These are phyloP conservation scores for Pugionium dolabratum DNA, from an alignment of 345 rosid species.

Conservation along the genomic window DNA sequence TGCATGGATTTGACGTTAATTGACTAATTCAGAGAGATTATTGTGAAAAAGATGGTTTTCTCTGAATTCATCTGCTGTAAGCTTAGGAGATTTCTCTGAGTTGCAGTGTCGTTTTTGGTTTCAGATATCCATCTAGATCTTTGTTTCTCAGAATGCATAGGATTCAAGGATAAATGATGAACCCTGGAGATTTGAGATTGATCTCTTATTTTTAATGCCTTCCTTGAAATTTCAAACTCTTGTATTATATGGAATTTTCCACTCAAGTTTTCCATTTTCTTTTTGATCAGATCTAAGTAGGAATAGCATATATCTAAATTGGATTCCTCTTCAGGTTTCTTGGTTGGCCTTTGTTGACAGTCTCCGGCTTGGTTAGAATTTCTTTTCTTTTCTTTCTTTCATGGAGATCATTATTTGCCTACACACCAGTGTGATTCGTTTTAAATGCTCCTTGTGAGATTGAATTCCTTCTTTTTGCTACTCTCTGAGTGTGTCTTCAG, in stretches of 20 bases:
- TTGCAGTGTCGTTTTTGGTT: background rate
- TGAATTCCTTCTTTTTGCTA: background rate
- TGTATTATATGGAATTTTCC: background rate
- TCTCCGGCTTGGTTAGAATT: background rate
- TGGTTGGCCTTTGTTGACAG: background rate
- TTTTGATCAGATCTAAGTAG: slow-evolving; percentile 23
- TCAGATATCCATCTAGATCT: slow-evolving; percentile 18
- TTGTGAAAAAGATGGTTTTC: background rate
- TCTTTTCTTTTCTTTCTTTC: background rate
- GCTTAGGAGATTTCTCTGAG: slow-evolving; percentile 1
- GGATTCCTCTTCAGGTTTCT: background rate
- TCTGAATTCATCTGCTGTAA: slow-evolving; percentile 17
- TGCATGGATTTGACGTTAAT: slow-evolving; percentile 18
- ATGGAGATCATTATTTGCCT: background rate
- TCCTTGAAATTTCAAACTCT: background rate
- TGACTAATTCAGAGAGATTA: slow-evolving; percentile 2
- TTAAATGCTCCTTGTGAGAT: background rate
- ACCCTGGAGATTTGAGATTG: slow-evolving; percentile 25
- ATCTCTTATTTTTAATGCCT: background rate
- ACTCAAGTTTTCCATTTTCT: background rate
- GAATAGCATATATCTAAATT: slow-evolving; percentile 23
- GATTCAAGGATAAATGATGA: slow-evolving; percentile 17
- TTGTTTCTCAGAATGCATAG: slow-evolving; percentile 25
- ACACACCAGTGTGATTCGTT: slow-evolving; percentile 3
- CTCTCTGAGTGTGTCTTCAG: background rate